Evolutionary conservation across 2,329 filamentous ascomycete species (phyloP), one percentile per base, ranked within the genome.

Genomic region (Xylaria sp.): DNA sequence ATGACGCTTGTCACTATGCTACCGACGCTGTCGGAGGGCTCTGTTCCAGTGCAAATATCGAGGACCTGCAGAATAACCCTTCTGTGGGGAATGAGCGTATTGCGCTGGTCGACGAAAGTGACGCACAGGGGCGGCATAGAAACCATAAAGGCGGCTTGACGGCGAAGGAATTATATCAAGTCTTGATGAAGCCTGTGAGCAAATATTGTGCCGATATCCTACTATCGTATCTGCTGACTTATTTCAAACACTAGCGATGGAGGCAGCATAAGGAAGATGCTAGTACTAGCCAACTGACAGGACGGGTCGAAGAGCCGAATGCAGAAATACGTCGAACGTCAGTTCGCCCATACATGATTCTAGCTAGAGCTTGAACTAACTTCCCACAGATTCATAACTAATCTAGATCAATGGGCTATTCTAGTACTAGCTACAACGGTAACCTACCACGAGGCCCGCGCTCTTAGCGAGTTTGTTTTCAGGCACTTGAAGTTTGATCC

Each of bases 361-460:
- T n/a, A 24, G 21, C 18, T 44, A 29, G 8, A 7, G 18, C 7
- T 16, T 20, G 4, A 7, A 20, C 45, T 57, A 2, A 57, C 19
- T 29, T 2, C 4, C 13, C 8, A 22, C 20, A 58, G 56, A 46
- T 58, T 55, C n/a, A 38, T 55, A 19, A 26, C 48, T 24, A 43
- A 29, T 22, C 19, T 58, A 24, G 45, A 52, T 34, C 41, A 41
- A 13, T 58, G 56, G 56, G 39, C 52, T 7, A 22, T 58, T n/a
- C 22, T 58, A 2, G 42, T 52, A 3, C 47, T 58, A 13, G 49
- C 49, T 13, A 48, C 52, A 13, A 52, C 13, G 8, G 34, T 42
- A 4, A 39, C 56, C n/a, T 7, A 26, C 17, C 20, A 50, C 7
- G 48, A 52, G 24, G 56, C 46, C 13, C 19, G n/a, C 16, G 39